These are phyloP conservation scores for Reticulascus tulasneorum DNA, from an alignment of 2,329 filamentous ascomycete species.

Conservation along the genomic window DNA sequence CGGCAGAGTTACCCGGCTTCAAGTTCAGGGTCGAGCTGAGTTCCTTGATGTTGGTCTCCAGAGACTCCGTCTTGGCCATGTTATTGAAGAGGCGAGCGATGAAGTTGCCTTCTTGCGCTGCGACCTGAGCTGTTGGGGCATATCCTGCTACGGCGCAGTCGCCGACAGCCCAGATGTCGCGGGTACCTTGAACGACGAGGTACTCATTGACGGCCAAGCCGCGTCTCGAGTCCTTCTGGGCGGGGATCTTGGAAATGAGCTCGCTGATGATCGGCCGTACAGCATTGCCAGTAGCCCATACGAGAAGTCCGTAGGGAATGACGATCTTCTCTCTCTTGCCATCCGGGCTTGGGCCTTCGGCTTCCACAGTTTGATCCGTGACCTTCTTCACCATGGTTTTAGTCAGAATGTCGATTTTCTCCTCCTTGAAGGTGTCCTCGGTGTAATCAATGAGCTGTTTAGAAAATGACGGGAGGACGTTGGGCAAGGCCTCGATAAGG, in stretches of 20 bases:
- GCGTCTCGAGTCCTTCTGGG: conserved; percentile 90
- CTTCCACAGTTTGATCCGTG: conserved; percentile 88
- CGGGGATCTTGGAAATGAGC: conserved; percentile 86
- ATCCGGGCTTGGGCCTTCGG: conserved; percentile 75
- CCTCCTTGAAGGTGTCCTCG: conserved; percentile 97
- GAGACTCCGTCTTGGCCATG: conserved; percentile 88
- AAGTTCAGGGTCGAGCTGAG: conserved; percentile 62
- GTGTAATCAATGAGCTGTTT: conserved; percentile 99
- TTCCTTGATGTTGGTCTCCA: conserved; percentile 71
- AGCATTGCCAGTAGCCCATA: conserved; percentile 98
- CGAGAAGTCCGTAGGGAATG: conserved; percentile 91
- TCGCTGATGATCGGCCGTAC: conserved; percentile 86
- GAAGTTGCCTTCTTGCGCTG: conserved; percentile 92
- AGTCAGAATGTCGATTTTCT: conserved; percentile 94
- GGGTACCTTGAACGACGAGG: conserved; percentile 92
- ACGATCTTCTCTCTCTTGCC: conserved; percentile 77
- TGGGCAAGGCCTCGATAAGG: conserved; percentile 93
- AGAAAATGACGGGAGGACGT: conserved; percentile 95
- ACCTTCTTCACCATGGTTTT: conserved; percentile 99
- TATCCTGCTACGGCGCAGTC: conserved; percentile 98
- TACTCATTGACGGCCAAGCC: conserved; percentile 98
- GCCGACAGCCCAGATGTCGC: conserved; percentile 96
- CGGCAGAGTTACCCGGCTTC: conserved; percentile 62
- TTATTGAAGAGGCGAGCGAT: conserved; percentile 96
- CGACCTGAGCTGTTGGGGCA: conserved; percentile 94